phyloP scores from a whole-genome alignment of 2,329 filamentous ascomycete genomes.

The Colletotrichum graminicola region DNA sequence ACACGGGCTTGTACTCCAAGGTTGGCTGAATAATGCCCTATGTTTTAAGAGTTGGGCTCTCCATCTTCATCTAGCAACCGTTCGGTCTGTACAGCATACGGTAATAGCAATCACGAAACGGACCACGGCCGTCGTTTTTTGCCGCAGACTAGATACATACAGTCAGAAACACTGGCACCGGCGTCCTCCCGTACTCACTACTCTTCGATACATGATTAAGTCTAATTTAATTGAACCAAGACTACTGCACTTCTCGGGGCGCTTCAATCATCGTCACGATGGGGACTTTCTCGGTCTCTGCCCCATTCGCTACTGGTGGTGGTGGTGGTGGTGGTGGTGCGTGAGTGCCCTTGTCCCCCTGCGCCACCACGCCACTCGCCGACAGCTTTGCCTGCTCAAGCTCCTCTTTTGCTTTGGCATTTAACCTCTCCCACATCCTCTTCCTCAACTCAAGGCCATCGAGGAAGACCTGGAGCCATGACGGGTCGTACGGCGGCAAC shows the following conservation, averaged over 20 bases:
- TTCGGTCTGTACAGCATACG: background rate
- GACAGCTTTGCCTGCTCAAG: background rate
- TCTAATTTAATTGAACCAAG: background rate
- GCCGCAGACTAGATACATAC: background rate
- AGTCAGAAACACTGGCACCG: background rate
- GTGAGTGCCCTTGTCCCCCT: background rate
- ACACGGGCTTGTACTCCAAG: background rate
- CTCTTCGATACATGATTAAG: background rate
- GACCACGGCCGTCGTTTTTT: background rate
- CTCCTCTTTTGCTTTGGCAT: slow-evolving; percentile 48
- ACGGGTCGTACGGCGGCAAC: slow-evolving; percentile 58
- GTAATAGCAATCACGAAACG: background rate
- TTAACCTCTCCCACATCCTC: slow-evolving; percentile 68
- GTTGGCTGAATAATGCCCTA: no score
- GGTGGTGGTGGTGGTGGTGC: background rate
- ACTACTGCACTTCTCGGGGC: slow-evolving; percentile 16
- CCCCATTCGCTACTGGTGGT: background rate
- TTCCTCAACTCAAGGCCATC: slow-evolving; percentile 67
- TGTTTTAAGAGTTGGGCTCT: no score
- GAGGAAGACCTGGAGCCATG: slow-evolving; percentile 65
- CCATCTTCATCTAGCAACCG: background rate
- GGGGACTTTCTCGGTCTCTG: slow-evolving; percentile 7
- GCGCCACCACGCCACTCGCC: background rate
- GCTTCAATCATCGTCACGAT: slow-evolving; percentile 26
- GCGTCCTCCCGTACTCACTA: background rate